Evolutionary conservation across 2,329 filamentous ascomycete species (phyloP).

Genomic region (Mariannaea elegans): DNA sequence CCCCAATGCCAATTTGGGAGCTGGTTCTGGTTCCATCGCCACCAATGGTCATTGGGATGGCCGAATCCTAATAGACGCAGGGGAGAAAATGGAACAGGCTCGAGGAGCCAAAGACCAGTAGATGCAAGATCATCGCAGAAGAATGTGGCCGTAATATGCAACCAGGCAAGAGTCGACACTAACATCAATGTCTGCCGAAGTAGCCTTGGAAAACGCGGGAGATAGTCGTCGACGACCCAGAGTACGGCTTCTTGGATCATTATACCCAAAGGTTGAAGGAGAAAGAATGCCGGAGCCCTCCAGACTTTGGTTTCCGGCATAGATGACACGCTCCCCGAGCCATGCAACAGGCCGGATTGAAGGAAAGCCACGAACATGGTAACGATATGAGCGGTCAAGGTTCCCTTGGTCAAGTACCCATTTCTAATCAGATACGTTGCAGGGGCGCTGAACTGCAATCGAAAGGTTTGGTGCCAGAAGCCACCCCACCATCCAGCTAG

Average conservation of each 20-base stretch:
- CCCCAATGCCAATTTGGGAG: constrained; percentile 66
- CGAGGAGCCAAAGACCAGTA: constrained; percentile 80
- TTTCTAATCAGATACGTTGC: constrained; percentile 55
- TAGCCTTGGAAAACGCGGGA: constrained; percentile 55
- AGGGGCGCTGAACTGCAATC: constrained; percentile 73
- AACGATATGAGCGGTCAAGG: constrained; percentile 34
- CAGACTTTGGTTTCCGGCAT: constrained; percentile 63
- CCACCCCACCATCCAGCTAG: constrained; percentile 83
- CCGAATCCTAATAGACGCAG: constrained; percentile 74
- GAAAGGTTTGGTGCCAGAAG: constrained; percentile 94
- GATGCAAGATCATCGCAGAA: constrained; percentile 81
- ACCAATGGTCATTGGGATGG: constrained; percentile 67
- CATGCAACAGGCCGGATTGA: constrained; percentile 75
- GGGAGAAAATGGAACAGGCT: constrained; percentile 81
- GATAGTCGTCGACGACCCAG: constrained; percentile 41
- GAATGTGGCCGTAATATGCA: constrained; percentile 70
- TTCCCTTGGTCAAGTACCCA: constrained; percentile 50
- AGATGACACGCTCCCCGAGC: constrained; percentile 72
- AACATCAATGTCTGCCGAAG: constrained; percentile 67
- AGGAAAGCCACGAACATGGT: constrained; percentile 60
- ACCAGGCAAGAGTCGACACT: constrained; percentile 70
- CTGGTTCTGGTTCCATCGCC: constrained; percentile 69
- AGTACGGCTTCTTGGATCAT: constrained; percentile 61
- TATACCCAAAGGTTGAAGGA: constrained; percentile 73
- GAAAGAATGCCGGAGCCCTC: constrained; percentile 73